Conservation (phyloP, 1,139 yeast genomes). For the Yamadazyma jaroonii region DNA sequence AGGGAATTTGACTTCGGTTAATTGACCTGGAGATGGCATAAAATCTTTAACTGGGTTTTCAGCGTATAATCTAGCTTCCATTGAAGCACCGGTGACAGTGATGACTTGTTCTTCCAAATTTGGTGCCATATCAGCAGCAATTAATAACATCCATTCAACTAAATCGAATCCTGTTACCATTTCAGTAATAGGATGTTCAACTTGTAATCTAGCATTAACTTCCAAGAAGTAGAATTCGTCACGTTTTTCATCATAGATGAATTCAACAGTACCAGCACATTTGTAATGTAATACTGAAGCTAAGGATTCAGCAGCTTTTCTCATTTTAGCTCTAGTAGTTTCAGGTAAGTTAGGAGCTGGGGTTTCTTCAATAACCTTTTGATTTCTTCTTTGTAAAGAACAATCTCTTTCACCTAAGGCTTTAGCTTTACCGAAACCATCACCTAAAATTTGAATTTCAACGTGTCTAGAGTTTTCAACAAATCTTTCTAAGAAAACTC, state of each 20-base stretch:
- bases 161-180: slow-evolving; percentile 90
- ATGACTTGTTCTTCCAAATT: slow-evolving; percentile 56
- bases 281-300: slow-evolving; percentile 81
- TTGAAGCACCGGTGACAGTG: slow-evolving; percentile 76
- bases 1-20: slow-evolving; percentile 83
- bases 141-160: slow-evolving; percentile 93
- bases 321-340: slow-evolving; percentile 68
- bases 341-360: slow-evolving; percentile 95
- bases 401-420: slow-evolving; percentile 98
- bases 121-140: slow-evolving; percentile 89
- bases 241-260: slow-evolving; percentile 78
- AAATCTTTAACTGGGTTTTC: slow-evolving; percentile 95
- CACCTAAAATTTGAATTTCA: slow-evolving; percentile 95
- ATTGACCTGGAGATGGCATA: slow-evolving; percentile 94
- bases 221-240: slow-evolving; percentile 93
- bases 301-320: slow-evolving; percentile 80
- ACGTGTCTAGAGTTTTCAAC: slow-evolving; percentile 95
- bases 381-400: slow-evolving; percentile 94
- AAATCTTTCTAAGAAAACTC: slow-evolving; percentile 90
- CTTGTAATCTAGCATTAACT: slow-evolving; percentile 95
- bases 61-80: slow-evolving; percentile 95
- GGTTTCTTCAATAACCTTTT: slow-evolving; percentile 93
- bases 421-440: slow-evolving; percentile 86
- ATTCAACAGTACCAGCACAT: slow-evolving; percentile 97
- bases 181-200: slow-evolving; percentile 97